These are phyloP conservation scores for Centaurea solstitialis DNA, from an alignment of 129 eudicot genomes.

Conservation along the genomic window DNA sequence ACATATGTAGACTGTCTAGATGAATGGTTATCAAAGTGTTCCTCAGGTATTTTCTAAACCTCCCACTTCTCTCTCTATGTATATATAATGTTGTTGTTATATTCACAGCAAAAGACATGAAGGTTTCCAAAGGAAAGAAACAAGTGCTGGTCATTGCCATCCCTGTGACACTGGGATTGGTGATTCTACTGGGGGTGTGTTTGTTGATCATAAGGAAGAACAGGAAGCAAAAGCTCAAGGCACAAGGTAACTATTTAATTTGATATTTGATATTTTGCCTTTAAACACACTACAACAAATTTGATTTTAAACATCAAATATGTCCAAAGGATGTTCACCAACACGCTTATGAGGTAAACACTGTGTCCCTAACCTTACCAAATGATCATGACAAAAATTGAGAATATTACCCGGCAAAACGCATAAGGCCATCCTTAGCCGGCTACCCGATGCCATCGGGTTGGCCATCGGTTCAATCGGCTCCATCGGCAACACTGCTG, in stretches of 20 bases:
- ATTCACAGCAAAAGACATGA: slow-evolving; percentile 7
- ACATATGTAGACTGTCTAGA: no score
- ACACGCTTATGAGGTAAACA: not conserved
- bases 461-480: no score
- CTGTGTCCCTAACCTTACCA: not conserved
- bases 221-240: not conserved
- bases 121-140: not conserved
- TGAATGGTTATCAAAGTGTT: no score
- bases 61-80: no score
- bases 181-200: slow-evolving; percentile 1
- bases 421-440: no score
- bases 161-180: not conserved
- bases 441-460: no score
- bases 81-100: not conserved
- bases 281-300: not conserved
- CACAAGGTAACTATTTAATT: not conserved
- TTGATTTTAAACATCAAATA: not conserved
- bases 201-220: not conserved
- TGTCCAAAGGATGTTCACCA: not conserved
- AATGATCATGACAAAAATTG: no score
- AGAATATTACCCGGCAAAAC: not conserved
- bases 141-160: slow-evolving; percentile 18
- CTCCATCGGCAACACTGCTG: no score
- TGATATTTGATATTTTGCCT: not conserved
- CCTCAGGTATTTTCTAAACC: no score